These are phyloP conservation scores for Alternaria arborescens DNA, from an alignment of 2,329 filamentous ascomycete genomes.

Conservation along the genomic window DNA sequence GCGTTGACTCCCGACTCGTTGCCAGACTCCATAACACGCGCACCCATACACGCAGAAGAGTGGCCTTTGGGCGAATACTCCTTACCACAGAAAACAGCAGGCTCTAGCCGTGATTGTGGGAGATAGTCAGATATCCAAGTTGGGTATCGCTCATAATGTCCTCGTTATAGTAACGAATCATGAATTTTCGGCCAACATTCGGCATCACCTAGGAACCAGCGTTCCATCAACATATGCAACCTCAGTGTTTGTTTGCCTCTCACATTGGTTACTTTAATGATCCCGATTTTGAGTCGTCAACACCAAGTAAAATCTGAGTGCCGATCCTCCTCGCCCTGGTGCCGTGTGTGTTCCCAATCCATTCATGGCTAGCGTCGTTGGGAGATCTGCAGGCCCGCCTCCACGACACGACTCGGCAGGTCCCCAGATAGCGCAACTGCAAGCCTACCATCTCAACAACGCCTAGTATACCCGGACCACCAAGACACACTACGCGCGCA, in stretches of 20 bases:
- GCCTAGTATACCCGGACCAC: conserved; percentile 2
- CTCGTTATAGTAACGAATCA: background rate
- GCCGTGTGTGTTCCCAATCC: background rate
- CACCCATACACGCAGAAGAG: background rate
- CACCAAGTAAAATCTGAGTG: background rate
- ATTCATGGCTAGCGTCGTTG: background rate
- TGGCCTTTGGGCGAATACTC: background rate
- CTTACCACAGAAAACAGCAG: background rate
- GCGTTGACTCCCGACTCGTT: background rate
- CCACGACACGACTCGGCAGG: background rate
- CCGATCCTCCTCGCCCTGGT: background rate
- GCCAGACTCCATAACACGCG: background rate
- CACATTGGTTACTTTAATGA: background rate
- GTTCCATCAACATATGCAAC: background rate
- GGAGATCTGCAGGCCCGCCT: background rate
- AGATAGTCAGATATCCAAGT: background rate
- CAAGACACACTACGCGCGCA: background rate
- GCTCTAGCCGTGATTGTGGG: background rate
- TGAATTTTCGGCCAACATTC: background rate
- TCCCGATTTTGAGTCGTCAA: background rate
- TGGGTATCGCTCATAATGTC: background rate
- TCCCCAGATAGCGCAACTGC: background rate
- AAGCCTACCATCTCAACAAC: background rate
- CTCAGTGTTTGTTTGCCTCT: background rate
- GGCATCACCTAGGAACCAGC: background rate